Base-by-base conservation (phyloP, 306 rosid genomes). In the Ormosia emarginata region DNA sequence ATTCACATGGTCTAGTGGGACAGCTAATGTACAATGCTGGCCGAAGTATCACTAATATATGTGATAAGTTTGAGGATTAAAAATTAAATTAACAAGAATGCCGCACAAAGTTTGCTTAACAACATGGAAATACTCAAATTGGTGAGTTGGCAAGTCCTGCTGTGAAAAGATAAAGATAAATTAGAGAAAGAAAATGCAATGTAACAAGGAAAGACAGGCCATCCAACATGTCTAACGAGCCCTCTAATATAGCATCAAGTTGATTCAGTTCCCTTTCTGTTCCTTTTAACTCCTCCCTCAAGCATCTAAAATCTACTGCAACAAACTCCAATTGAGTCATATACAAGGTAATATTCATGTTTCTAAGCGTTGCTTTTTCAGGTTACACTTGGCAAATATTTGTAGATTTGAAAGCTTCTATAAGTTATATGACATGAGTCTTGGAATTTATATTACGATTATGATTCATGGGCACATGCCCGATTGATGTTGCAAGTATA, bases 91-190 rank as follows among this genome's bases (percentile, higher is more conserved):
- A 68, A 81, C 29, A 62, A 73, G 40, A 69, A 86, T 61, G 64
- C 43, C 69, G 8, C 81, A 78, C 82, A 30, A 65, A 80, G 86
- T 77, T 86, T 84, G 90, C 90, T 88, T 90, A 79, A 59, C 47
- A 37, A 73, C 77, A 75, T 24, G 84, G 92, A 79, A 82, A 80
- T 73, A 79, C 86, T 81, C 44, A 17, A 83, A 71, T 10, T 65
- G 72, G 72, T 67, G 87, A 86, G 92, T 85, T 85, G 85, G 88
- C 90, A 73, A 76, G 61, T 86, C 85, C 77, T 57, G 67, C 52
- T 63, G 58, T 74, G 8, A 63, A 85, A 80, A 50, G 34, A 77
- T 39, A 50, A 46, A 44, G 30, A 41, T 34, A 14, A 49, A 64
- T 43, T 50, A 11, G 61, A 11, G 67, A 47, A 49, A 34, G 17